Conservation (phyloP, 768 basidiomycete species). For the Mycena rosella region DNA sequence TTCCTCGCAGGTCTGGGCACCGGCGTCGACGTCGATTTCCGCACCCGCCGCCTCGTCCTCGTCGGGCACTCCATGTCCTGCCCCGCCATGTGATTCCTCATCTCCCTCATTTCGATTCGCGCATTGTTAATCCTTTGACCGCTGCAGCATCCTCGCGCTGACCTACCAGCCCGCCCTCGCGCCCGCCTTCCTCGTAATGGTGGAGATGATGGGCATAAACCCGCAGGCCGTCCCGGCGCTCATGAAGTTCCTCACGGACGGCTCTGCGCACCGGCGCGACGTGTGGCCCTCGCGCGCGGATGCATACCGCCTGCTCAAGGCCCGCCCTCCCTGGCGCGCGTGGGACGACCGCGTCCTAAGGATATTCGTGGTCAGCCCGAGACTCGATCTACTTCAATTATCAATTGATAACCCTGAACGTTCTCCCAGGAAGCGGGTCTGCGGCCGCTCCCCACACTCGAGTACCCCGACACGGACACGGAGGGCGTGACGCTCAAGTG, state of each 20-base stretch:
- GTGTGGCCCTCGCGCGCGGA: slow-evolving; percentile 66
- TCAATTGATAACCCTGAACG: too few species aligned
- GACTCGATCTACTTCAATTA: too few species aligned
- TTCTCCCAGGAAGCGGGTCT: slow-evolving; percentile 56
- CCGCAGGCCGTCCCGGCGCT: slow-evolving; percentile 21
- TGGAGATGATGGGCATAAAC: slow-evolving; percentile 59
- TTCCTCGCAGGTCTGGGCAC: slow-evolving; percentile 62
- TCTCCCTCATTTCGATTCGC: background rate
- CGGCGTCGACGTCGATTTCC: slow-evolving; percentile 65
- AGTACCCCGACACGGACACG: slow-evolving; percentile 53
- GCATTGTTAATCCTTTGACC: background rate
- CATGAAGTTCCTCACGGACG: slow-evolving; percentile 42
- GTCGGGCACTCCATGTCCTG: slow-evolving; percentile 72
- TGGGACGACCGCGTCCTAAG: slow-evolving; percentile 66
- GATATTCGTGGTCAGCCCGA: slow-evolving; percentile 54
- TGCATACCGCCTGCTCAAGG: slow-evolving; percentile 55
- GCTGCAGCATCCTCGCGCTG: slow-evolving; percentile 43
- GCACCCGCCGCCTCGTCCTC: slow-evolving; percentile 59
- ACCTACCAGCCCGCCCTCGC: slow-evolving; percentile 55
- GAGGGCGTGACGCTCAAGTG: slow-evolving; percentile 65
- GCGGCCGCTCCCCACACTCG: slow-evolving; percentile 53
- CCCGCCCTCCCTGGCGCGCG: slow-evolving; percentile 54
- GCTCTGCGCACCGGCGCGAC: slow-evolving; percentile 58
- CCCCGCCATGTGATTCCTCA: slow-evolving; percentile 50
- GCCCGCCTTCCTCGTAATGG: slow-evolving; percentile 56